Base-by-base conservation (phyloP, 2,329 filamentous ascomycete genomes). In the Fusarium sarcochroum region DNA sequence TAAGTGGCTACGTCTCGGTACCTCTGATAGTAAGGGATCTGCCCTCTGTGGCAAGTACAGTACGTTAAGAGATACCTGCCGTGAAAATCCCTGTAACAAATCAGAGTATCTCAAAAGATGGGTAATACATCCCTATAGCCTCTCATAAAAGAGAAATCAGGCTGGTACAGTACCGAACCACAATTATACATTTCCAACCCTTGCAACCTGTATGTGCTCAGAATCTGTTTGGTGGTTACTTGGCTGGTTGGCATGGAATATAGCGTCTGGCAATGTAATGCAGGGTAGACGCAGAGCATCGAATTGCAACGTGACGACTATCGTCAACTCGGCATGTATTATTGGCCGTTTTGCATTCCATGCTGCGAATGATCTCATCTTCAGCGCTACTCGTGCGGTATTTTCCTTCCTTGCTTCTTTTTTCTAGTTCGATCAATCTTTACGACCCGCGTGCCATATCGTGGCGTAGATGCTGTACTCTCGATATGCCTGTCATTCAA, bases 231-330 rank as follows among this genome's bases (percentile, higher is more conserved):
- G 34, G 46, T 27, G n/a, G 23, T 23, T 7, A 23, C 23, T 23
- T 23, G 23, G 5, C 3, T 41, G 32, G 45, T 35, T 40, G 38
- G 38, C 8, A 52, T 52, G 51, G 41, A 41, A 41, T 32, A n/a
- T n/a, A 44, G 34, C 23, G 41, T 57, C 41, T 68, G 34, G 37
- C 44, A 37, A 49, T 41, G 15, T 15, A 27, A 18, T 23, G 37
- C 44, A 67, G 52, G 64, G 63, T 64, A 58, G 34, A n/a, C 11
- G n/a, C 5, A 47, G 27, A 34, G 10, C 15, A 38, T 49, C 6
- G 9, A 44, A 25, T 7, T 37, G 20, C 40, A 25, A 44, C 21
- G 38, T 40, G 37, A 38, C 23, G 23, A 23, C 15, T 30, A 14
- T 15, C 46, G 30, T 30, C 27, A 30, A 30, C 27, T 30, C 27